Conservation (phyloP, 2,329 filamentous ascomycete genomes). For the Cladophialophora psammophila region DNA sequence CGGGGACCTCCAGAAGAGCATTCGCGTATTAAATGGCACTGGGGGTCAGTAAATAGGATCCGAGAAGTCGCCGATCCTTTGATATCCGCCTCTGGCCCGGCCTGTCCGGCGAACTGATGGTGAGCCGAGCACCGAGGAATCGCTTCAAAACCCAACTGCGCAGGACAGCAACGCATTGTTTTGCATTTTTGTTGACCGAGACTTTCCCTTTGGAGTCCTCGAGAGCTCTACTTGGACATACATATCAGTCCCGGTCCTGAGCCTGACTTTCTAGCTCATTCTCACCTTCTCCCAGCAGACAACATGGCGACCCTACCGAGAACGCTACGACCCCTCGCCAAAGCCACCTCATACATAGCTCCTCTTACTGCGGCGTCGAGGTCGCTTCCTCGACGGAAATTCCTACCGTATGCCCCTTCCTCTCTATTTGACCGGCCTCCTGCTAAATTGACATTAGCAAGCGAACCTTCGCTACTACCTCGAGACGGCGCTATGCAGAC, state of each 20-base stretch:
- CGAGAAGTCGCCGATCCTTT: constrained; percentile 16
- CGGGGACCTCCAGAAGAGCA: neutral
- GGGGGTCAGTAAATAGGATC: constrained; percentile 12
- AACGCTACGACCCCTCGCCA: constrained; percentile 51
- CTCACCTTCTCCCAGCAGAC: constrained; percentile 9
- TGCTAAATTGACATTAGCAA: constrained; percentile 22
- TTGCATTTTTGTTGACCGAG: constrained; percentile 12
- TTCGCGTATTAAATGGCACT: neutral
- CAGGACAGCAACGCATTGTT: neutral
- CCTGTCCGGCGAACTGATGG: neutral
- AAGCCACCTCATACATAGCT: constrained; percentile 21
- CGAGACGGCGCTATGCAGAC: constrained; percentile 46
- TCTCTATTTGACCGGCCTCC: constrained; percentile 24
- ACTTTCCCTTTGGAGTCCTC: constrained; percentile 7
- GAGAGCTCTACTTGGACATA: neutral
- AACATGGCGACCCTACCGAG: constrained; percentile 59
- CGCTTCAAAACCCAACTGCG: neutral
- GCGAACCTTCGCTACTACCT: constrained; percentile 46
- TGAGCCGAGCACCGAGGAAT: constrained; percentile 25
- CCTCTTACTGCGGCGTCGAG: constrained; percentile 23
- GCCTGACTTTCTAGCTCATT: neutral
- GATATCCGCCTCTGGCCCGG: constrained; percentile 14
- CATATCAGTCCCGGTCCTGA: neutral
- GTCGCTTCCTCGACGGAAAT: constrained; percentile 24
- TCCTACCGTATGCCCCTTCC: constrained; percentile 49